Base-by-base conservation (phyloP, 2,329 filamentous ascomycete species). In the Zalaria obscura region DNA sequence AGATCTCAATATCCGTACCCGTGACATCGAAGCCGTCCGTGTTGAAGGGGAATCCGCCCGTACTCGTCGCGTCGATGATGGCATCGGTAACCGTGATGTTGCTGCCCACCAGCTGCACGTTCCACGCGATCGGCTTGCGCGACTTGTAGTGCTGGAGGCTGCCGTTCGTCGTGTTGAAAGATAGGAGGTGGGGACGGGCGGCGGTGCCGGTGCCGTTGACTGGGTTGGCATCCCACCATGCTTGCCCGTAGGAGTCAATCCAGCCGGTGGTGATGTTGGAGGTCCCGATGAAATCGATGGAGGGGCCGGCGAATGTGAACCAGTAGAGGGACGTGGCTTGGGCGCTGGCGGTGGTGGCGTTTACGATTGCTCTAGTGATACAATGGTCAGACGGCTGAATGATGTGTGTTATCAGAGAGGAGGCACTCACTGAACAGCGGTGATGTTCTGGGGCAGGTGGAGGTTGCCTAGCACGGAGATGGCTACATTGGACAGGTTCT, bases 191-290 rank as follows among this genome's bases (percentile, higher is more conserved):
- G 6, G 65, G 65, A 4, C 65, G 56, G 29, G 55, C 57, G 9
- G 52, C 49, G 8, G 61, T 53, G 6, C 64, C 64, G 25, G 62
- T 62, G 33, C 55, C 55, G 29, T 61, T 61, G 5, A 51, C 46
- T 2, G 58, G 56, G 45, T 66, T 68, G 5, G 58, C 54, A 40
- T 67, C 63, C 64, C 64, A 68, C 65, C 65, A 67, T 1, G 55
- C 53, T 47, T 67, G 64, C 25, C 65, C 65, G 39, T 67, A 63
- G 2, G 61, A 65, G 42, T 66, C 57, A 45, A 68, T 66, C 63
- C 64, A 67, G 40, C 65, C 63, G n/a, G 54, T 52, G 29, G 55
- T 54, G 33, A 62, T 51, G 42, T 64, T 56, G 5, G 50, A 43
- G 1, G 59, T 58, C 4, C 62, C 62, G 5, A 54, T 50, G 40